phyloP scores from a whole-genome alignment of 192 early-diverging fungal genomes.

The Haplosporangium gracile region DNA sequence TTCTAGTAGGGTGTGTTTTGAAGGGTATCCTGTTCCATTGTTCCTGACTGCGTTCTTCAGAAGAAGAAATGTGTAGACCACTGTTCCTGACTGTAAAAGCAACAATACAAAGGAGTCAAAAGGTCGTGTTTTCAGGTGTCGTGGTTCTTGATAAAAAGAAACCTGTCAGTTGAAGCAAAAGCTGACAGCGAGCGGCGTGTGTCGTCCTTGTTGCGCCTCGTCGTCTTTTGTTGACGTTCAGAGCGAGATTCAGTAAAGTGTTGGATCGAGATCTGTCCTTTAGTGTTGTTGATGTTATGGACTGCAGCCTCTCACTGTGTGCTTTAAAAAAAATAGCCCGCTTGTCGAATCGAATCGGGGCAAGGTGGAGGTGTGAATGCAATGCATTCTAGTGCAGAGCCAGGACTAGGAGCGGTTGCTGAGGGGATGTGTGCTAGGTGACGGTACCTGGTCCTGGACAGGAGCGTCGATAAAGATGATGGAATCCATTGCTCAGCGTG shows the following conservation, averaged over 20 bases:
- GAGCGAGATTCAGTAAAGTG: background rate
- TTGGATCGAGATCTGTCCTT: slow-evolving; percentile 4
- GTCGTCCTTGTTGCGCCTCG: background rate
- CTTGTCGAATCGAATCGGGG: background rate
- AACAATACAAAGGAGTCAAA: background rate
- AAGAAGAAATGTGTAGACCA: background rate
- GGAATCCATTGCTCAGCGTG: slow-evolving; percentile 40
- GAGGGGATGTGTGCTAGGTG: background rate
- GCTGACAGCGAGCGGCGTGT: background rate
- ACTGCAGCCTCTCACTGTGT: background rate
- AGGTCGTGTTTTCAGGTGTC: background rate
- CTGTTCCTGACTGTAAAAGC: background rate
- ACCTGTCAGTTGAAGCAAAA: background rate
- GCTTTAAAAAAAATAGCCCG: background rate
- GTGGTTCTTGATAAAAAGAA: background rate
- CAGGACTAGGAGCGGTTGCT: background rate
- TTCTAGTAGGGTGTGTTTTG: background rate
- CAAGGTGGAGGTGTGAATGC: background rate
- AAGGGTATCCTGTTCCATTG: background rate
- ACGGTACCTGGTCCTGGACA: slow-evolving; percentile 43
- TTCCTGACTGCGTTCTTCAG: background rate
- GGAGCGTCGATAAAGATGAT: slow-evolving; percentile 57
- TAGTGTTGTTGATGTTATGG: background rate
- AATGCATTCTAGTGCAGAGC: background rate
- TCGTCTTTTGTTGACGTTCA: background rate